phyloP scores from a whole-genome alignment of 306 rosid genomes.

The Astragalus membranaceus region DNA sequence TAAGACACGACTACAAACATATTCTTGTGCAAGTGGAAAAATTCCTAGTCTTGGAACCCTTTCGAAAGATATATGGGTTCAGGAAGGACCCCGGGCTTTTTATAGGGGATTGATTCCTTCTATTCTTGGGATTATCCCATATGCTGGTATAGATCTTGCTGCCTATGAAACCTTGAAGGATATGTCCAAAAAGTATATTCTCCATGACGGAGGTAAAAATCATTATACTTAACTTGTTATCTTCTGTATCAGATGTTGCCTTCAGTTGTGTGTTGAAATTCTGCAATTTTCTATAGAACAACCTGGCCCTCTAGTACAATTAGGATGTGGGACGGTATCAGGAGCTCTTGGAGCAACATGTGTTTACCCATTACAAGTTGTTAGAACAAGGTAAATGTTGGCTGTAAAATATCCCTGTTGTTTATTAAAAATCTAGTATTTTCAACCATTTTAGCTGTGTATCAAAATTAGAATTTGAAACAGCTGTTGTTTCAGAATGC shows the following conservation, averaged over 20 bases:
- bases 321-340: slow-evolving; percentile 92
- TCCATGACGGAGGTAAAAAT: slow-evolving; percentile 61
- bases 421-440: slow-evolving; percentile 4
- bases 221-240: slow-evolving; percentile 25
- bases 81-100: slow-evolving; percentile 89
- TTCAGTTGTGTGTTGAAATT: slow-evolving; percentile 18
- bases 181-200: slow-evolving; percentile 72
- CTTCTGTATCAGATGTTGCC: slow-evolving; percentile 25
- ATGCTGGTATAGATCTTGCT: slow-evolving; percentile 94
- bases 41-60: slow-evolving; percentile 58
- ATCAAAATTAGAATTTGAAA: slow-evolving; percentile 15
- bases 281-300: slow-evolving; percentile 50
- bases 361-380: slow-evolving; percentile 91
- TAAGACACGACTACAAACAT: slow-evolving; percentile 82
- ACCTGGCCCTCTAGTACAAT: slow-evolving; percentile 86
- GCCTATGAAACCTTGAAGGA: slow-evolving; percentile 91
- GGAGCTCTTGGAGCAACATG: slow-evolving; percentile 95
- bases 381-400: slow-evolving; percentile 72
- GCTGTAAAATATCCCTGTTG: neutral
- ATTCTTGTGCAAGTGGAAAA: slow-evolving; percentile 49
- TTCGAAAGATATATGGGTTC: slow-evolving; percentile 73
- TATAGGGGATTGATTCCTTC: slow-evolving; percentile 88
- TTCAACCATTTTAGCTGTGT: slow-evolving; percentile 1
- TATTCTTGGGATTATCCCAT: slow-evolving; percentile 86
- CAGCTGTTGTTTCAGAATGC: slow-evolving; percentile 60